A percentile compares a stretch with the other conserved stretches of the same genome.
Conservation (phyloP, 345 rosid species). For the Kandelia obovata region DNA sequence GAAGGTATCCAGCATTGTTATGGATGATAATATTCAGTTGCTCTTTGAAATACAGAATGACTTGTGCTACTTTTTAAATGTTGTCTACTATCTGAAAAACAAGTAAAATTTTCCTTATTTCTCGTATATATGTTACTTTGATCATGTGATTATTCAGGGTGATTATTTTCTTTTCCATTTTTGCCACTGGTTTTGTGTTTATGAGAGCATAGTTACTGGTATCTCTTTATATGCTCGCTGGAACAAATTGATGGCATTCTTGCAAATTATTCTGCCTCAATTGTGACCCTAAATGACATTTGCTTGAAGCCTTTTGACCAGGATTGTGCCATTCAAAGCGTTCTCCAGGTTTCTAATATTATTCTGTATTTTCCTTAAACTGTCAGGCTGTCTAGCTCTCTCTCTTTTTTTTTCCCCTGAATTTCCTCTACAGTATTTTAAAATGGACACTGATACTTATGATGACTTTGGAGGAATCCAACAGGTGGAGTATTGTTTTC, state of each 20-base stretch:
- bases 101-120: not conserved
- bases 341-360: conserved; percentile 23
- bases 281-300: conserved; percentile 21
- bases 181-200: not conserved
- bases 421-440: conserved; percentile 19
- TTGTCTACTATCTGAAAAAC: not conserved
- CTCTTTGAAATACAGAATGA: conserved; percentile 19
- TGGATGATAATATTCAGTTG: conserved; percentile 22
- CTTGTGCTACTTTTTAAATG: not conserved
- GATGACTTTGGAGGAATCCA: conserved; percentile 23
- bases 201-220: not conserved
- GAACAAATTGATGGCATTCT: conserved; percentile 19
- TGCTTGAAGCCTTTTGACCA: conserved; percentile 24
- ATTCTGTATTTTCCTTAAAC: not conserved
- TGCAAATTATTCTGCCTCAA: conserved; percentile 23
- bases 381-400: not conserved
- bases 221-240: not conserved
- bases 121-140: not conserved
- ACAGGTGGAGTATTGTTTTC: conserved; percentile 21
- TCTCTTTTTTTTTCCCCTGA: not conserved
- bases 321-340: conserved; percentile 25
- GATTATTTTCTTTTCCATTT: not conserved
- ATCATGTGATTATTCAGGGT: not conserved
- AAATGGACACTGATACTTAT: conserved; percentile 23
- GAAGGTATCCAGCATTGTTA: conserved; percentile 15